These are phyloP conservation scores for Aspergillus carlsbadensis DNA, from an alignment of 495 filamentous ascomycete genomes.

Conservation along the genomic window DNA sequence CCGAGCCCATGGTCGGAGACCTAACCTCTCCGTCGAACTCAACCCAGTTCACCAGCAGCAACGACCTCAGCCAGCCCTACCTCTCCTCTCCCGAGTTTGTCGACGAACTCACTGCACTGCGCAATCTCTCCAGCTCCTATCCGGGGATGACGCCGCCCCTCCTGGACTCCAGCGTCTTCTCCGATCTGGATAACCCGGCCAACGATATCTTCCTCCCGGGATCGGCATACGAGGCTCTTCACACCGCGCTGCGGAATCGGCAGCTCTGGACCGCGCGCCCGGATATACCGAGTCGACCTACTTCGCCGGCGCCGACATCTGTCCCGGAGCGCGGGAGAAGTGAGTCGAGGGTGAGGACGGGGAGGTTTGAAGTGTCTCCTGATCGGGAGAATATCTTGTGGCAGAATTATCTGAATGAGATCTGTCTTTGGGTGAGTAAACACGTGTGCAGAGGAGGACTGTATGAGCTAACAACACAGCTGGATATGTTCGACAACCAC, in stretches of 20 bases:
- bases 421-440: slow-evolving; percentile 37
- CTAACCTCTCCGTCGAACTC: neutral
- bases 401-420: slow-evolving; percentile 44
- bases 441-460: neutral
- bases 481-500: slow-evolving; percentile 49
- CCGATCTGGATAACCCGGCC: slow-evolving; percentile 24
- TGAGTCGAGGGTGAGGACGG: slow-evolving; percentile 11
- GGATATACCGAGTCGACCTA: slow-evolving; percentile 25
- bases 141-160: slow-evolving; percentile 23
- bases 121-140: slow-evolving; percentile 22
- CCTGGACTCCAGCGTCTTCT: slow-evolving; percentile 25
- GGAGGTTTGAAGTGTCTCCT: slow-evolving; percentile 25
- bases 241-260: slow-evolving; percentile 33
- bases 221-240: slow-evolving; percentile 35
- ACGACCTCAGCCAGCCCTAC: slow-evolving; percentile 19
- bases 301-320: slow-evolving; percentile 22
- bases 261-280: slow-evolving; percentile 34
- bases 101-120: slow-evolving; percentile 24
- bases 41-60: slow-evolving; percentile 1
- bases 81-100: slow-evolving; percentile 31
- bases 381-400: slow-evolving; percentile 35
- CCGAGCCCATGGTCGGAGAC: neutral
- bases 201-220: slow-evolving; percentile 35
- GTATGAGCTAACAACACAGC: slow-evolving; percentile 18
- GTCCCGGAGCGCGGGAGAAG: slow-evolving; percentile 3